Percentiles rank a stretch among this genome's conserved stretches.
Conservation (phyloP, 1,284 basidiomycete species). For the Apiotrichum akiyoshidainum region DNA sequence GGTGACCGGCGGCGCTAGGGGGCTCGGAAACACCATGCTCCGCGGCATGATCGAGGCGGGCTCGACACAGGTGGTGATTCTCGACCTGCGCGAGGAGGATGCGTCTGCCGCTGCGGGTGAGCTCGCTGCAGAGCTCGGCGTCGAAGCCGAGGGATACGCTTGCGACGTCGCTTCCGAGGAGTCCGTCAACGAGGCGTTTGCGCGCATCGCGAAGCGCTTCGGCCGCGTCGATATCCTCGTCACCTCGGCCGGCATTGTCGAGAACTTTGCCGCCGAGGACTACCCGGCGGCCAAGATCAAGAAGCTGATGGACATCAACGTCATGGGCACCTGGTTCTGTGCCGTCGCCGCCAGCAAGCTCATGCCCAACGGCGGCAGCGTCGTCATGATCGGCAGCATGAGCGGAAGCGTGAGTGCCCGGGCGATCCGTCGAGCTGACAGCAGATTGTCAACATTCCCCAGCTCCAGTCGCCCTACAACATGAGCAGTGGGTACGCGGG, state of each 20-base stretch:
- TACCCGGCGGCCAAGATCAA: slow-evolving; percentile 81
- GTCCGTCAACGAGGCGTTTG: slow-evolving; percentile 70
- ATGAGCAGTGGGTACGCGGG: slow-evolving; percentile 61
- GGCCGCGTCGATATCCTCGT: slow-evolving; percentile 64
- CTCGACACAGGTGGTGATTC: slow-evolving; percentile 73
- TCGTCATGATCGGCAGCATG: slow-evolving; percentile 88
- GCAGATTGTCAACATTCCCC: slow-evolving; percentile 79
- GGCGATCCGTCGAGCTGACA: slow-evolving; percentile 7
- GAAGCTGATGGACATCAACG: slow-evolving; percentile 85
- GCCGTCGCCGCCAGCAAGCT: slow-evolving; percentile 81
- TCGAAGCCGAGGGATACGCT: slow-evolving; percentile 66
- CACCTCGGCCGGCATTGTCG: slow-evolving; percentile 85
- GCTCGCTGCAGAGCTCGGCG: slow-evolving; percentile 61
- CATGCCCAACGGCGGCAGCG: slow-evolving; percentile 65
- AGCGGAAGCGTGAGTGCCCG: slow-evolving; percentile 67
- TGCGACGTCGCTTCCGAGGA: slow-evolving; percentile 86
- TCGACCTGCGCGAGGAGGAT: slow-evolving; percentile 77
- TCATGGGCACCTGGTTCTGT: slow-evolving; percentile 80
- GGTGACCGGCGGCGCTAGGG: slow-evolving; percentile 90
- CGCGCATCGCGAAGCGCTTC: slow-evolving; percentile 64
- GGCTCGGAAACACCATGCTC: slow-evolving; percentile 83
- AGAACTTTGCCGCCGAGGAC: slow-evolving; percentile 87
- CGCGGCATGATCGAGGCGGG: slow-evolving; percentile 79
- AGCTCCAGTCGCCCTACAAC: slow-evolving; percentile 94
- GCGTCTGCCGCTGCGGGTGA: slow-evolving; percentile 70